Evolutionary conservation across 2,329 filamentous ascomycete species (phyloP).

Genomic region (Exophiala phaeomuriformis): DNA sequence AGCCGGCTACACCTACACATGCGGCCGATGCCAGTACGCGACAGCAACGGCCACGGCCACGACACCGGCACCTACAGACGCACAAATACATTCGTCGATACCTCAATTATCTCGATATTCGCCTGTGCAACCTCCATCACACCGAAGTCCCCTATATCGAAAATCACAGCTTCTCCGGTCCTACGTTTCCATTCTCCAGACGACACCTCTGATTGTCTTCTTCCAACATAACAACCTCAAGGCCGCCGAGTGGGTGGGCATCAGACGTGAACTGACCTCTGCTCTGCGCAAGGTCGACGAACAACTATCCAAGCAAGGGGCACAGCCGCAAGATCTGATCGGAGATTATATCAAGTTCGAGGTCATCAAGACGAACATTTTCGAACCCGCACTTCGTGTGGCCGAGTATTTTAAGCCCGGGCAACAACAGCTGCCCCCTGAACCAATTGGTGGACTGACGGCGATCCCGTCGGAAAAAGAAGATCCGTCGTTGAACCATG

Average conservation of each 20-base stretch:
- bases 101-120: constrained; percentile 47
- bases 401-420: constrained; percentile 70
- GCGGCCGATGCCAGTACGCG: constrained; percentile 33
- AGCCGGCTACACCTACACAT: constrained; percentile 29
- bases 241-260: constrained; percentile 65
- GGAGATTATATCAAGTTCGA: constrained; percentile 65
- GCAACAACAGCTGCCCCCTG: constrained; percentile 26
- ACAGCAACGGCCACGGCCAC: constrained; percentile 45
- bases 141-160: constrained; percentile 76
- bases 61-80: constrained; percentile 47
- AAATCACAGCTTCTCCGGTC: constrained; percentile 83
- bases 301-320: constrained; percentile 51
- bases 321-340: constrained; percentile 38
- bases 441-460: constrained; percentile 28
- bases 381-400: constrained; percentile 74
- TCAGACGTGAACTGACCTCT: constrained; percentile 60
- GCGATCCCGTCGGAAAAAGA: constrained; percentile 29
- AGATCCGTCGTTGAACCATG: constrained; percentile 47
- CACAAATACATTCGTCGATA: constrained; percentile 39
- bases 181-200: constrained; percentile 81
- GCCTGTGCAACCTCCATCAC: constrained; percentile 73
- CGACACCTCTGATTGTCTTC: constrained; percentile 74
- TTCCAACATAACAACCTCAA: constrained; percentile 76
- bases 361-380: constrained; percentile 82
- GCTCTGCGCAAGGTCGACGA: constrained; percentile 61